These are phyloP conservation scores for Plasmodium reichenowi DNA, from an alignment of 169 alveolate species.

Conservation along the genomic window DNA sequence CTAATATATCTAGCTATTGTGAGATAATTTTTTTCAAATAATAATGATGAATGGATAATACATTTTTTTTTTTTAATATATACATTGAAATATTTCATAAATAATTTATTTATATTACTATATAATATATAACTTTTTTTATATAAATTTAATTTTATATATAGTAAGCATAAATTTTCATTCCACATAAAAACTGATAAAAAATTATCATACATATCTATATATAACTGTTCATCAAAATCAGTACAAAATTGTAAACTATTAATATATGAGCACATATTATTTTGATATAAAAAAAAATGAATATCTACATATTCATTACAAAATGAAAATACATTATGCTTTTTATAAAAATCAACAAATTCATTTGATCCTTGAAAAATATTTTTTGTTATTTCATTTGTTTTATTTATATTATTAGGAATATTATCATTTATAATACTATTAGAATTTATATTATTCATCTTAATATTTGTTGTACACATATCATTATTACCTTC, in stretches of 20 bases:
- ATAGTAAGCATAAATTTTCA: constrained; percentile 45
- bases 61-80: constrained; percentile 71
- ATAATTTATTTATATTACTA: constrained; percentile 36
- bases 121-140: constrained; percentile 52
- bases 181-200: constrained; percentile 60
- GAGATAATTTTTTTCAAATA: constrained; percentile 63
- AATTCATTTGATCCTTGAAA: not conserved
- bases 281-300: constrained; percentile 38
- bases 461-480: not conserved
- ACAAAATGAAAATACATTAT: constrained; percentile 54
- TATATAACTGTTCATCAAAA: constrained; percentile 58
- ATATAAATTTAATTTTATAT: constrained; percentile 42
- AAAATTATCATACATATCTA: constrained; percentile 62
- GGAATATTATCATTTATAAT: not conserved
- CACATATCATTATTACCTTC: not conserved
- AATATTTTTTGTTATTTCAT: constrained; percentile 10
- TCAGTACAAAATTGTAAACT: constrained; percentile 37
- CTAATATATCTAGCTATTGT: constrained; percentile 69
- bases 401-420: constrained; percentile 12
- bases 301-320: constrained; percentile 49
- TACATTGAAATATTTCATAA: constrained; percentile 42
- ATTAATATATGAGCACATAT: constrained; percentile 28
- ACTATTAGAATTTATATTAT: not conserved
- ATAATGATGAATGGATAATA: constrained; percentile 53
- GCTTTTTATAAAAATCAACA: constrained; percentile 54